Base-by-base conservation (phyloP, 106 monocot genomes). In the Triglochin maritima region DNA sequence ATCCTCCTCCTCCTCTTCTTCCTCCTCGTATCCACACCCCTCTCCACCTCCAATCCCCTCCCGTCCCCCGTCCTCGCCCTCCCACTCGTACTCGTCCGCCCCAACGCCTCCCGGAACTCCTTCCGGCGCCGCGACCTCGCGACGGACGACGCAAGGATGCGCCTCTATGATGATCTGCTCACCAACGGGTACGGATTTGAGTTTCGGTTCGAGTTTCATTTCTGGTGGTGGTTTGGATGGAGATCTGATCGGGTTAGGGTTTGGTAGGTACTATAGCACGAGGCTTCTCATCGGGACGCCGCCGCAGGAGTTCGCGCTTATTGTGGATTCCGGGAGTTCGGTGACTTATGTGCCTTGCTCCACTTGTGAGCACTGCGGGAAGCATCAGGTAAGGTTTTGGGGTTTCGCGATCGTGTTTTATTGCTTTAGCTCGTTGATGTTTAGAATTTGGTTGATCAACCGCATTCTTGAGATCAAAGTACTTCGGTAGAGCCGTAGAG, bases 141-240 rank as follows among this genome's bases (percentile, higher is more conserved):
- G 41, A 66, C 5, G 10, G 29, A 16, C 29, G 29, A 17, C 57
- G 80, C 89, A 16, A 80, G 69, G 46, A 85, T 83, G 85, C 67
- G 80, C n/a, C 86, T 90, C 74, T 71, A 83, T 47, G 90, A 90
- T 59, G 86, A 86, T 79, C 86, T 86, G 62, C 77, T 90, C 68
- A 86, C 86, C 52, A 81, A 79, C 42, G 86, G 90, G 90, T 90
- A 46, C 49, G 6, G 7, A 16, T 50, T 70, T 9, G 6, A 44
- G n/a, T 11, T 11, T 42, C 44, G 51, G 10, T 12, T 41, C 41
- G 11, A 50, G 13, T 57, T 57, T 16, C 48, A 3, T 9, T 11
- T 52, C 14, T 64, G 41, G 41, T 9, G 58, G 58, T 74, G 8
- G 14, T 43, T 17, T 29, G 29, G 29, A 49, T 69, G 49, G n/a